A percentile compares a stretch with the other conserved stretches of the same genome.
Conservation (phyloP, 129 eudicot species). For the Helianthus tuberosus region DNA sequence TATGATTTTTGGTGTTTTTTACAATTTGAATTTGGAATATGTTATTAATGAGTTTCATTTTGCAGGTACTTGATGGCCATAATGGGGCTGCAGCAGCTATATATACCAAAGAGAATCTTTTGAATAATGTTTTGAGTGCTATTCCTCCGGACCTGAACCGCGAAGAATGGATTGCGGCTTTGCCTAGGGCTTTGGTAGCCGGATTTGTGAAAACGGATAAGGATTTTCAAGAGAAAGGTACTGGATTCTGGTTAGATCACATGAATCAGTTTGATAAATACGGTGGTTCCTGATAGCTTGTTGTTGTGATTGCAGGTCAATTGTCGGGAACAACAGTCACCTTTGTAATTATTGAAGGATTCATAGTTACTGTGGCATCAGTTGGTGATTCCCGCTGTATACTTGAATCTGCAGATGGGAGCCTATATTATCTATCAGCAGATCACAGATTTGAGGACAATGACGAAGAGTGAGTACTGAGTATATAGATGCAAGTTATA, state of each 20-base stretch:
- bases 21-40: neutral
- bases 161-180: slow-evolving; percentile 87
- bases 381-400: slow-evolving; percentile 98
- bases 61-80: slow-evolving; percentile 97
- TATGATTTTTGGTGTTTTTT: slow-evolving; percentile 14
- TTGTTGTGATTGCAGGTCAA: slow-evolving; percentile 58
- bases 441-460: slow-evolving; percentile 97
- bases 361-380: slow-evolving; percentile 87
- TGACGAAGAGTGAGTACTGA: slow-evolving; percentile 81
- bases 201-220: slow-evolving; percentile 98
- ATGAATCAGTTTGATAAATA: neutral
- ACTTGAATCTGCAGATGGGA: slow-evolving; percentile 95
- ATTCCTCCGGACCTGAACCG: slow-evolving; percentile 85
- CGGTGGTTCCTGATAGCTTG: neutral
- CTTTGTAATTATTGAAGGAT: slow-evolving; percentile 94
- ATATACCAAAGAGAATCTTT: slow-evolving; percentile 87
- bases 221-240: slow-evolving; percentile 94
- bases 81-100: slow-evolving; percentile 95
- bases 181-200: slow-evolving; percentile 96
- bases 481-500: slow-evolving; percentile 19
- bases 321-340: slow-evolving; percentile 98
- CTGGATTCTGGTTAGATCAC: neutral
- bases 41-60: neutral
- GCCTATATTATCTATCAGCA: slow-evolving; percentile 74
- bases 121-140: slow-evolving; percentile 77